phyloP scores from a whole-genome alignment of 306 rosid genomes.

The Casuarina glauca region DNA sequence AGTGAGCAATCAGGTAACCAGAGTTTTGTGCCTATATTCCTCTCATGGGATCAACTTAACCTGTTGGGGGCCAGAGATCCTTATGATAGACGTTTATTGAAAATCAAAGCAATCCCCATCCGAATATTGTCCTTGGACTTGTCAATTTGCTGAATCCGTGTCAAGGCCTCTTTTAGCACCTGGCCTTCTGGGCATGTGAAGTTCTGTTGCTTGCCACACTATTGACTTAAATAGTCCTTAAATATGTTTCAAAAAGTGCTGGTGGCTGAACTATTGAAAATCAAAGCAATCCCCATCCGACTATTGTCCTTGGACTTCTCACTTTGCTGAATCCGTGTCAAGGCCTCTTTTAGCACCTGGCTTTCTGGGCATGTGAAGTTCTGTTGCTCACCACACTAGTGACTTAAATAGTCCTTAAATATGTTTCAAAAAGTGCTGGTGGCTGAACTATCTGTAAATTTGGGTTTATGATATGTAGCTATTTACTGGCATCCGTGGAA shows the following conservation, averaged over 20 bases:
- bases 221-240: conserved; percentile 12
- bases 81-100: background rate
- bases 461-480: conserved; percentile 49
- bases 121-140: background rate
- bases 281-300: too few species aligned
- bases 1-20: background rate
- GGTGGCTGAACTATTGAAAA: conserved; percentile 13
- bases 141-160: background rate
- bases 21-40: conserved; percentile 1
- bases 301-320: background rate
- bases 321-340: background rate
- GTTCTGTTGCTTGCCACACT: background rate
- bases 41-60: conserved; percentile 6
- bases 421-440: conserved; percentile 22
- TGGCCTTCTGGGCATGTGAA: background rate
- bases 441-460: conserved; percentile 27
- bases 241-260: conserved; percentile 20
- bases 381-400: background rate
- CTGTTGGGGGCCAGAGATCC: conserved; percentile 10
- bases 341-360: background rate
- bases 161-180: background rate
- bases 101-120: too few species aligned
- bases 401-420: conserved; percentile 10
- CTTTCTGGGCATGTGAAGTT: background rate
- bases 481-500: conserved; percentile 76